Evolutionary conservation across 495 filamentous ascomycete species (phyloP).

Genomic region (Ramalina peruviana): DNA sequence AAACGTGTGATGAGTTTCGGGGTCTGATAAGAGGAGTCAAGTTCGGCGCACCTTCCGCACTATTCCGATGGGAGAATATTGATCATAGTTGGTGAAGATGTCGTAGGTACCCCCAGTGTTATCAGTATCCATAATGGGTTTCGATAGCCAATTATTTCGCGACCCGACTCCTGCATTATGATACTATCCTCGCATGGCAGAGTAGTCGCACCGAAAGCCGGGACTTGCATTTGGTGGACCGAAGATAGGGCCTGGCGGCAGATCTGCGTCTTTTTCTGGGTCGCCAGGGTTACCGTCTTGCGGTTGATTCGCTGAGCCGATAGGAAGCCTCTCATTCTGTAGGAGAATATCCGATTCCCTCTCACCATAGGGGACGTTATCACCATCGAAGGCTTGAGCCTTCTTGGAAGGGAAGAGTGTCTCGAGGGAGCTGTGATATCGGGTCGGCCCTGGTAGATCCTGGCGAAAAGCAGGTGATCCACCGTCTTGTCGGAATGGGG

Average conservation of each 20-base stretch:
- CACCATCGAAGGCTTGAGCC: neutral
- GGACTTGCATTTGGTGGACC: neutral
- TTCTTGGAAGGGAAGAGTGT: too few species aligned
- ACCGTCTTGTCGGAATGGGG: neutral
- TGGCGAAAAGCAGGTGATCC: too few species aligned
- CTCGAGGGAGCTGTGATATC: too few species aligned
- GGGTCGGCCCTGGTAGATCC: too few species aligned
- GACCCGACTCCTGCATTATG: neutral
- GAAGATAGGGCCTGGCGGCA: constrained; percentile 5
- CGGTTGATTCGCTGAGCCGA: too few species aligned
- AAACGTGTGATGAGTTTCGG: neutral
- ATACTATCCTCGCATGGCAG: constrained; percentile 1
- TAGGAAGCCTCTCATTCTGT: neutral
- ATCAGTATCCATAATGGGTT: neutral
- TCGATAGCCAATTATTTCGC: constrained; percentile 2
- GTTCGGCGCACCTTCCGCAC: neutral
- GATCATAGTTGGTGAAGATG: constrained; percentile 8
- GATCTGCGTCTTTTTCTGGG: neutral
- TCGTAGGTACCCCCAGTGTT: constrained; percentile 1
- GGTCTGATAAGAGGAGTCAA: too few species aligned
- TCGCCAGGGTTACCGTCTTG: neutral
- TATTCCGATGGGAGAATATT: constrained; percentile 13
- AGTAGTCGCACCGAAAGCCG: constrained; percentile 7
- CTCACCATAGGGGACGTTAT: neutral
- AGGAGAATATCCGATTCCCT: neutral